Base-by-base conservation (phyloP, 1,139 yeast species). In the Saccharomyces uvarum region DNA sequence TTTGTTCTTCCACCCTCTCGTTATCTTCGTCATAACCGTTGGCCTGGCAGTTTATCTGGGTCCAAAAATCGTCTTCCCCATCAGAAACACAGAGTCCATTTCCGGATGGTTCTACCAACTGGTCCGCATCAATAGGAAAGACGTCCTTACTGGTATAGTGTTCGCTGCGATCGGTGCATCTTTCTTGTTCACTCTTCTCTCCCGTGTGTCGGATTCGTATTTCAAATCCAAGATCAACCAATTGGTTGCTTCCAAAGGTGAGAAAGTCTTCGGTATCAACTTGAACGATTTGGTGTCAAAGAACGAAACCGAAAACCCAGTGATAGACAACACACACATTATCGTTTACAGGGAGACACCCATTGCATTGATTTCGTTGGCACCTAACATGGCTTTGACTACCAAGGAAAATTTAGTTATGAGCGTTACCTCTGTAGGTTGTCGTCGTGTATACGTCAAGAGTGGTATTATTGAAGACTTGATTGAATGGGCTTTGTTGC, bases 331-430 rank as follows among this genome's bases (percentile, higher is more conserved):
- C 61, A 73, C 88, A 1, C 80, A 77, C 55, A 62, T 84, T 49
- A 75, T 85, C 21, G 66, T 79, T 13, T 86, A 85, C 70, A 78
- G 90, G 64, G 80, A 78, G 27, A 75, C 84, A 2, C 90, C 93
- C 24, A 83, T 86, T 64, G 89, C 89, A 0, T 72, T 83, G 47
- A 72, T 79, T 24, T 66, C 73, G 0, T 71, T 84, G 2, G 70
- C 75, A 53, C 72, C 72, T 53, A 64, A 69, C 44, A 61, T 66
- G 24, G 62, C 64, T 1, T 53, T 70, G 41, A 59, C 68, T 3
- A 61, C 65, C 4, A 68, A 71, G 9, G 75, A 71, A 42, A 71
- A 76, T 24, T 75, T 78, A 55, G 71, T 74, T 6, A 78, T 82
- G 57, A 75, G 75, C 53, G 78, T 86, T 54, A 75, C 81, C 3